phyloP scores from a whole-genome alignment of 2,329 filamentous ascomycete genomes.

The Trichophyton mentagrophytes region DNA sequence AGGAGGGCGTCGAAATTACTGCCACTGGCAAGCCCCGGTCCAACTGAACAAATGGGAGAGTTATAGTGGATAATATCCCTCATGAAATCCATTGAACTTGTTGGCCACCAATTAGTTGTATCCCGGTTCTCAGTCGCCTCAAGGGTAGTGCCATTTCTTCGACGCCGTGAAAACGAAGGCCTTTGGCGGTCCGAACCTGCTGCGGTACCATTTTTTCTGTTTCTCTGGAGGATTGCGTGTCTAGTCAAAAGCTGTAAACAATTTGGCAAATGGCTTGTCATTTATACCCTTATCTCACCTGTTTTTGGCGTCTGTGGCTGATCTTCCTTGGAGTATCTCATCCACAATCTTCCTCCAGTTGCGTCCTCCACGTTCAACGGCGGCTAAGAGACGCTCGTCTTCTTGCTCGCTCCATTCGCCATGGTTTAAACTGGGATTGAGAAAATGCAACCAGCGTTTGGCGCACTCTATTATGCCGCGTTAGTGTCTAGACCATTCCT shows the following conservation, averaged over 20 bases:
- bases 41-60: not conserved
- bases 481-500: not conserved
- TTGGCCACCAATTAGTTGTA: not conserved
- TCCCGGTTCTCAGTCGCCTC: not conserved
- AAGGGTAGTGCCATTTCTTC: not conserved
- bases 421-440: not conserved
- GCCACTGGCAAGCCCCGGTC: not conserved
- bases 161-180: not conserved
- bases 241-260: not conserved
- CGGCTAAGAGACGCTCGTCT: not conserved
- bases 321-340: not conserved
- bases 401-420: slow-evolving; percentile 3
- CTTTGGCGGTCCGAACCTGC: not conserved
- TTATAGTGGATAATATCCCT: slow-evolving; percentile 1
- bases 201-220: not conserved
- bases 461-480: not conserved
- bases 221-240: slow-evolving; percentile 3
- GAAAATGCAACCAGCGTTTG: slow-evolving; percentile 3
- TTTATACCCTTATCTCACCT: not conserved
- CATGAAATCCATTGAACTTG: not conserved
- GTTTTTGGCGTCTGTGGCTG: slow-evolving; percentile 4
- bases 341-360: slow-evolving; percentile 3
- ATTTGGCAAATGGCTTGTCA: not conserved
- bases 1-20: not conserved
- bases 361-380: not conserved